Evolutionary conservation across 2,329 filamentous ascomycete genomes (phyloP), one percentile per base, ranked within the genome.

Genomic region (Huntiella decipiens): DNA sequence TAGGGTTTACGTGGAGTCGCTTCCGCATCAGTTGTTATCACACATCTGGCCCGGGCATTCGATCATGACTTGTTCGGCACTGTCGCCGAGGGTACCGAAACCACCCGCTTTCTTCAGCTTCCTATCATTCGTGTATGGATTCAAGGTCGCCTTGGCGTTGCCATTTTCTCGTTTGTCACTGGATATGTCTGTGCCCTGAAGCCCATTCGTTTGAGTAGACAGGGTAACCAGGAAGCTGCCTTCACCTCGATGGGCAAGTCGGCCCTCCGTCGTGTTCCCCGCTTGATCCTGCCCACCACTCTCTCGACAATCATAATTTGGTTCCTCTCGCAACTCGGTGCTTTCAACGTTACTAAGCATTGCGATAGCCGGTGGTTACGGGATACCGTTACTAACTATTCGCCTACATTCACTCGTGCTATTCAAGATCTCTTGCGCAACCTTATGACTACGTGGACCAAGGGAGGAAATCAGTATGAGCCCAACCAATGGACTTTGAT

Each of bases 171-270:
- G 54, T 65, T 80, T 40, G 72, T 78, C 35, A 74, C 74, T 16
- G 74, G 74, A 47, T 78, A 76, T 53, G 74, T 77, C 44, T 77
- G 75, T 58, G 68, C 71, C 3, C 63, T 77, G 44, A 76, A 77
- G 54, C 71, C 74, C 12, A 66, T 78, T 49, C 65, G 66, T 45
- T 66, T 71, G 44, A 68, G 63, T 54, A 66, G 70, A 45, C 61
- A 68, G 31, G 73, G 71, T 44, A 66, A 71, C 52, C 64, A 66
- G 47, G 65, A 71, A 37, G 63, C 63, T 1, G 71, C 72, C 10
- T 68, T 74, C 51, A 60, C 56, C 15, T 65, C 68, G 35, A 66
- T 79, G 51, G 66, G 70, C 47, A 68, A 66, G 51, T 74, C 71
- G 11, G 69, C 73, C 0, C 68, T 78, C 51, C 66, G 73, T 33